Base-by-base conservation (phyloP, 2,329 filamentous ascomycete species). In the Sarocladium brachiariae region DNA sequence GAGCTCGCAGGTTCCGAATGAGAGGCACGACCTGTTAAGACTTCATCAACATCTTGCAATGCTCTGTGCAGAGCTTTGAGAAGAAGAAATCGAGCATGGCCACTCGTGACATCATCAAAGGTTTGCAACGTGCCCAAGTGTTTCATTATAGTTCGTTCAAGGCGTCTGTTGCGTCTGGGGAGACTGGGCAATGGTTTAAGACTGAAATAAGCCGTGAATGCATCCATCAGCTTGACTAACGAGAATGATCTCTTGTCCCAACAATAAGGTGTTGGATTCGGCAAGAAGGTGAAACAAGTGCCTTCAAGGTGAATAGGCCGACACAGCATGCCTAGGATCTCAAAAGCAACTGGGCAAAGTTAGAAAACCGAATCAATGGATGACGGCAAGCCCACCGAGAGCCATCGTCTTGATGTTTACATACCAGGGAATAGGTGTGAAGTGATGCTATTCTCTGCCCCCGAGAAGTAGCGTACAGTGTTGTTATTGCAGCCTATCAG, bases 301-400 rank as follows among this genome's bases (percentile, higher is more conserved):
- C 73, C 62, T 5, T 66, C 64, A 19, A 79, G 72, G 49, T 78
- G 74, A 19, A 80, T 65, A 0, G 70, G 71, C 23, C 70, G 68
- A 39, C 71, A 70, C 1, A 81, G 62, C 78, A 82, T 81, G n/a
- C 77, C 78, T 2, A 80, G 59, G 0, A 82, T 68, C 57, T 82
- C 78, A 48, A 81, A 81, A 0, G 75, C 70, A 1, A 82, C 77
- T 79, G 18, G 11, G 10, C 4, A n/a, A 37, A 52, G 63, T 47
- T n/a, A n/a, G n/a, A n/a, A n/a, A n/a, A n/a, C n/a, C n/a, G n/a
- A n/a, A n/a, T n/a, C n/a, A n/a, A n/a, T n/a, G n/a, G n/a, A n/a
- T n/a, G n/a, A n/a, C n/a, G n/a, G n/a, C n/a, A n/a, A n/a, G n/a
- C n/a, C n/a, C n/a, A n/a, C n/a, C n/a, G n/a, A n/a, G n/a, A n/a